A percentile compares a stretch with the other conserved stretches of the same genome.
Conservation (phyloP, 495 filamentous ascomycete genomes). For the Pseudevernia furfuracea region DNA sequence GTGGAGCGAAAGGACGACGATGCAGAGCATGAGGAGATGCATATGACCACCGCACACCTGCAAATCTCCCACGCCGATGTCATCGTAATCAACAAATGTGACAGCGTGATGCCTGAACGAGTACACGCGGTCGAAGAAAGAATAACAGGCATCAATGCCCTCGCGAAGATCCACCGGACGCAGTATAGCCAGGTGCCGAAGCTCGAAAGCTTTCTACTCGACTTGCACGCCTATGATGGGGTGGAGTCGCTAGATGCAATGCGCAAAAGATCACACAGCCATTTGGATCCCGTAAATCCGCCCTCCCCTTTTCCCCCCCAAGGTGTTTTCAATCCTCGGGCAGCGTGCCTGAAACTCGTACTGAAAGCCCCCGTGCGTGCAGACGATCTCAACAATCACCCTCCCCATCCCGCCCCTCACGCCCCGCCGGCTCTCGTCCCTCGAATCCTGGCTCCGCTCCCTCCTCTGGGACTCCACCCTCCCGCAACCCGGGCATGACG, state of each 20-base stretch:
- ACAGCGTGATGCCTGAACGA: conserved; percentile 66
- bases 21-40: conserved; percentile 49
- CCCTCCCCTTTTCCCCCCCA: background rate
- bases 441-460: conserved; percentile 79
- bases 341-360: too few species aligned
- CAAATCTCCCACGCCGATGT: conserved; percentile 98
- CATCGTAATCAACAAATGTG: conserved; percentile 88
- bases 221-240: conserved; percentile 87
- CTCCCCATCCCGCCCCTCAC: conserved; percentile 53
- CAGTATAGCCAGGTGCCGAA: conserved; percentile 68
- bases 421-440: conserved; percentile 42
- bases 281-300: conserved; percentile 67
- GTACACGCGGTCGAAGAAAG: conserved; percentile 57
- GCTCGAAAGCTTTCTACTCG: conserved; percentile 77
- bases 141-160: conserved; percentile 76
- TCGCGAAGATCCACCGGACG: conserved; percentile 78
- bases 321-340: too few species aligned
- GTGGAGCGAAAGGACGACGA: conserved; percentile 41
- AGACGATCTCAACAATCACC: conserved; percentile 85
- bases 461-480: conserved; percentile 75
- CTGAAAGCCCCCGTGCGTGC: background rate
- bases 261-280: conserved; percentile 61
- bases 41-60: conserved; percentile 83
- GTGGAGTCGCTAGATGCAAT: conserved; percentile 57
- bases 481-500: too few species aligned